These are phyloP conservation scores for Calocybe cyanea DNA, from an alignment of 768 basidiomycete genomes.

Conservation along the genomic window DNA sequence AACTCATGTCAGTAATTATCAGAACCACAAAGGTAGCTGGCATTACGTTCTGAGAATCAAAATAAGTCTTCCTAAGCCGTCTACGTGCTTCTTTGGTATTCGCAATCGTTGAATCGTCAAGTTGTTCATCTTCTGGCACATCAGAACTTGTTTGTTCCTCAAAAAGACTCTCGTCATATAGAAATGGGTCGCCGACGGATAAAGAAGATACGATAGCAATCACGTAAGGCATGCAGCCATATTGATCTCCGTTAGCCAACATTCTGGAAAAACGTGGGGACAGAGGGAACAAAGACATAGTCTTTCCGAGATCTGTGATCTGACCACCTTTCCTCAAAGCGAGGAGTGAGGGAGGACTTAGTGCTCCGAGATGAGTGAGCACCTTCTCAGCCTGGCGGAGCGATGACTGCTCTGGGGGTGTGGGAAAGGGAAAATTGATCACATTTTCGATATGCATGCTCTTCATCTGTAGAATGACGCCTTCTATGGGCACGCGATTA, in stretches of 20 bases:
- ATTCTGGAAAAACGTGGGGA: slow-evolving; percentile 95
- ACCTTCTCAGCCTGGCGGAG: slow-evolving; percentile 80
- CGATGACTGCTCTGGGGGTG: slow-evolving; percentile 78
- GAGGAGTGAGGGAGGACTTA: slow-evolving; percentile 36
- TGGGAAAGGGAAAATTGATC: slow-evolving; percentile 97
- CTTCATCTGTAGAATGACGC: slow-evolving; percentile 97
- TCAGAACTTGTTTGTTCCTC: slow-evolving; percentile 34
- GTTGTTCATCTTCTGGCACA: slow-evolving; percentile 28
- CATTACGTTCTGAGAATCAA: slow-evolving; percentile 72
- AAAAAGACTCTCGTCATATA: slow-evolving; percentile 71
- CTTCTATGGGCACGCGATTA: slow-evolving; percentile 92
- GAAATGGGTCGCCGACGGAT: slow-evolving; percentile 93
- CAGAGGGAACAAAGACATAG: slow-evolving; percentile 92
- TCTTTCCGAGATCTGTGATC: slow-evolving; percentile 86
- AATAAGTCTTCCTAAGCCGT: slow-evolving; percentile 71
- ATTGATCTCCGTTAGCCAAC: slow-evolving; percentile 89
- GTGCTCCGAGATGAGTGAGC: slow-evolving; percentile 79
- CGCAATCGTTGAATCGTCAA: slow-evolving; percentile 41
- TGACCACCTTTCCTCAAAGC: slow-evolving; percentile 36
- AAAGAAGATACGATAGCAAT: slow-evolving; percentile 88
- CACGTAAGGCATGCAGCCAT: slow-evolving; percentile 79
- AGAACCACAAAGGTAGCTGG: slow-evolving; percentile 1
- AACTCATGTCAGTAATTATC: background rate
- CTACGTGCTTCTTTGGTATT: slow-evolving; percentile 57
- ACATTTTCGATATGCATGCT: slow-evolving; percentile 97